A percentile compares a stretch with the other conserved stretches of the same genome.
Conservation (phyloP, 768 basidiomycete species). For the Tricholoma terreum region DNA sequence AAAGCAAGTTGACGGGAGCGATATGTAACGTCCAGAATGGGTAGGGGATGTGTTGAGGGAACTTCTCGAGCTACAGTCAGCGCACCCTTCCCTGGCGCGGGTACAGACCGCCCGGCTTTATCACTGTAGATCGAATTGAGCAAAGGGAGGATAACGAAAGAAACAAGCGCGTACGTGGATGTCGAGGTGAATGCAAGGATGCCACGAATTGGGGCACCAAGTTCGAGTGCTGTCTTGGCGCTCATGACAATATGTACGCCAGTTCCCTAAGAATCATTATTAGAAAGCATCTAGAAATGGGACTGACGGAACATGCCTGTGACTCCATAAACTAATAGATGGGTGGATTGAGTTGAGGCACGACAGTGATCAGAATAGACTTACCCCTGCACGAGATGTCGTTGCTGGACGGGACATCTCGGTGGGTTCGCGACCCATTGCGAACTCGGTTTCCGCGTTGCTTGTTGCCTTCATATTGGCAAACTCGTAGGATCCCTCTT, state of each 20-base stretch:
- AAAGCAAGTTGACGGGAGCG: slow-evolving; percentile 92
- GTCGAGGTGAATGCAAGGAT: slow-evolving; percentile 96
- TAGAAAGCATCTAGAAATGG: neutral
- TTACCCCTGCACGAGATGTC: slow-evolving; percentile 88
- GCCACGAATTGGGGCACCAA: slow-evolving; percentile 91
- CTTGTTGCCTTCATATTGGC: slow-evolving; percentile 99
- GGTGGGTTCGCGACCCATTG: slow-evolving; percentile 98
- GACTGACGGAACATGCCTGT: slow-evolving; percentile 34
- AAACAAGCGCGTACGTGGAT: slow-evolving; percentile 64
- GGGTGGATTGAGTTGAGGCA: slow-evolving; percentile 6
- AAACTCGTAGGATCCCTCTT: slow-evolving; percentile 98
- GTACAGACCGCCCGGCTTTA: slow-evolving; percentile 97
- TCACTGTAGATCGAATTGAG: slow-evolving; percentile 51
- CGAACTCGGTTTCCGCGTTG: slow-evolving; percentile 95
- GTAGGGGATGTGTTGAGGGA: slow-evolving; percentile 71
- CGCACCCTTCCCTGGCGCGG: slow-evolving; percentile 93
- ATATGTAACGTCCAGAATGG: slow-evolving; percentile 81
- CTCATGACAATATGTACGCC: slow-evolving; percentile 98
- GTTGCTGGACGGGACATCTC: slow-evolving; percentile 99
- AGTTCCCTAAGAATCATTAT: slow-evolving; percentile 48
- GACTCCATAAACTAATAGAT: slow-evolving; percentile 84
- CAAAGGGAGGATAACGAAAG: neutral
- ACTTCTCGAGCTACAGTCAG: slow-evolving; percentile 87
- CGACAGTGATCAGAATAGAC: slow-evolving; percentile 23
- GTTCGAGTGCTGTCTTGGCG: slow-evolving; percentile 91